phyloP scores from a whole-genome alignment of 2,329 filamentous ascomycete genomes.

The Exophiala oligosperma region DNA sequence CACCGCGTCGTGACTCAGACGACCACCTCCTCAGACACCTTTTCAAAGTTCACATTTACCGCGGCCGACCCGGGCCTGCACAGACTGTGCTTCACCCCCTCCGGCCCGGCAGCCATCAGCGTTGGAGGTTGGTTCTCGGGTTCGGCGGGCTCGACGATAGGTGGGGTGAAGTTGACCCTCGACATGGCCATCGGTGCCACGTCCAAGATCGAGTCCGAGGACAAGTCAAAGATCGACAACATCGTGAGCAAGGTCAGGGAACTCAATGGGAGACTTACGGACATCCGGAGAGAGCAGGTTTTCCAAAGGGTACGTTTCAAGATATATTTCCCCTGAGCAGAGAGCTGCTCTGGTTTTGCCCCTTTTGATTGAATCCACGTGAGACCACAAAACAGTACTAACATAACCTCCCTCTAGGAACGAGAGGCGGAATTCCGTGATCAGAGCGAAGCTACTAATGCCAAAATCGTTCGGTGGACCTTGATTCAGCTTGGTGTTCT shows the following conservation, averaged over 20 bases:
- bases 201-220: conserved; percentile 86
- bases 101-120: conserved; percentile 67
- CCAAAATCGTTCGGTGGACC: conserved; percentile 90
- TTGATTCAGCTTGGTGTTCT: conserved; percentile 84
- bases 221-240: conserved; percentile 90
- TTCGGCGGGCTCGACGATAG: conserved; percentile 62
- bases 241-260: conserved; percentile 86
- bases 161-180: conserved; percentile 79
- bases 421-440: conserved; percentile 97
- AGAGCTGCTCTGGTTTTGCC: neutral
- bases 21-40: conserved; percentile 72
- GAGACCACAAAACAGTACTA: no score
- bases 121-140: conserved; percentile 70
- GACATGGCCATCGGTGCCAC: conserved; percentile 95
- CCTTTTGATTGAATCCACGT: no score
- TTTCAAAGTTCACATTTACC: conserved; percentile 91
- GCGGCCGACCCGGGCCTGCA: conserved; percentile 94
- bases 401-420: conserved; percentile 59
- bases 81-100: conserved; percentile 89
- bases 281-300: conserved; percentile 91
- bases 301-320: conserved; percentile 75
- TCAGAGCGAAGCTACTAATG: conserved; percentile 91
- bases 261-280: conserved; percentile 80
- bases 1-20: conserved; percentile 74
- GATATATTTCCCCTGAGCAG: neutral